Base-by-base conservation (phyloP, 768 basidiomycete genomes). In the Flagelloscypha sp. region DNA sequence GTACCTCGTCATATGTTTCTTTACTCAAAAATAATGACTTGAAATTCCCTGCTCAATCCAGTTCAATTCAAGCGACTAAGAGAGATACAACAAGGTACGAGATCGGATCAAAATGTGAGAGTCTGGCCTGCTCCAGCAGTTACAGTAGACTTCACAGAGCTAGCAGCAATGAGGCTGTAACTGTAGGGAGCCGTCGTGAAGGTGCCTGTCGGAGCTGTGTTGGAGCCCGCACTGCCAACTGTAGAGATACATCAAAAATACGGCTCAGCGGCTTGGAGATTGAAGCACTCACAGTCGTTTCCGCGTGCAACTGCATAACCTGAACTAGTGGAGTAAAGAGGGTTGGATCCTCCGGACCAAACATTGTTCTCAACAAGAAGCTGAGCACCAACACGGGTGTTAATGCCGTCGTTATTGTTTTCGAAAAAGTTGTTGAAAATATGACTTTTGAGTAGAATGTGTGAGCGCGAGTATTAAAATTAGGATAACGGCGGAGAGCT, bases 291-390 rank as follows among this genome's bases (percentile, higher is more conserved):
- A 29, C 27, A n/a, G n/a, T n/a, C 35, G 35, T 62, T 62, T 9
- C 61, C 64, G 22, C 35, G 48, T 16, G 61, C 61, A 24, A 63
- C 62, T 33, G 62, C 65, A 32, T 52, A 68, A 7, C 66, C 66
- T 4, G 38, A 56, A 34, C 64, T 60, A 30, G 64, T 66, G 11
- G 56, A 44, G 48, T 64, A 67, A 31, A 67, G 38, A n/a, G 65
- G 59, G 50, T 66, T 58, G 43, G 54, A n/a, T n/a, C n/a, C 47
- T 54, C 57, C 62, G 18, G 56, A 60, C 59, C 58, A 68, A 15
- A 68, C 61, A 41, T 68, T 68, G 57, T 66, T 66, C 47, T 68
- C 64, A 34, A 67, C 63, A 18, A 68, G 57, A 33, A 66, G 62
- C 43, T 65, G 63, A 33, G 66, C 68, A 45, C n/a, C n/a, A n/a